Base-by-base conservation (phyloP, 2,329 filamentous ascomycete genomes). In the Sarocladium oryzae region DNA sequence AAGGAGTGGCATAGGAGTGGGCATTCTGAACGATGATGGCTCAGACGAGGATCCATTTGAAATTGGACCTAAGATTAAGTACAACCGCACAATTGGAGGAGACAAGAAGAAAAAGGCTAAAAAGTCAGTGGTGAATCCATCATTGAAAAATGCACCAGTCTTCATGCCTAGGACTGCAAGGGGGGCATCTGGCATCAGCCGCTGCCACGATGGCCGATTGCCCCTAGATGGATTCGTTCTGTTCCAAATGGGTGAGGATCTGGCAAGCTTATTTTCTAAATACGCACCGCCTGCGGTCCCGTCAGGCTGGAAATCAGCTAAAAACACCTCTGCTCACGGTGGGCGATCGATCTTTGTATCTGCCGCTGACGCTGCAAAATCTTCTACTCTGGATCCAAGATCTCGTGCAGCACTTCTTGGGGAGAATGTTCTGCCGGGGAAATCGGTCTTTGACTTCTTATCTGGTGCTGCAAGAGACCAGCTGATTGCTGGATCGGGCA, bases 1-100 rank as follows among this genome's bases (percentile, higher is more conserved):
- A 73, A 53, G 70, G 63, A 81, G 86, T 2, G 89, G 87, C 43
- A 89, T 97, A 56, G 92, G 92, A 0, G 85, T 96, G 13, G 92
- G 92, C 0, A 76, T 96, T 2, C 69, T 97, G 41, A 96, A 97
- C 60, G 92, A 96, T 58, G 93, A 85, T 18, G 91, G 90, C 10
- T 96, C 92, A 4, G 93, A 97, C 58, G 93, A 97, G 60, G 91
- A 96, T 61, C 88, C 89, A 0, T 97, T 96, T 63, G 88, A 92
- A 53, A 85, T 97, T 50, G 92, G 92, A 0, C 93, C 93, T 0
- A 86, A 84, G 57, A 95, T 96, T 64, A 89, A 85, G 11, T 96
- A 95, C 67, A 95, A 88, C 59, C 81, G 84, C 36, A 77, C 85
- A 4, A 81, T 96, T 54, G 90, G 89, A 16, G 86, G 85, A 0